Base-by-base conservation (phyloP, 2,329 filamentous ascomycete genomes). In the Cercospora zeae-maydis region DNA sequence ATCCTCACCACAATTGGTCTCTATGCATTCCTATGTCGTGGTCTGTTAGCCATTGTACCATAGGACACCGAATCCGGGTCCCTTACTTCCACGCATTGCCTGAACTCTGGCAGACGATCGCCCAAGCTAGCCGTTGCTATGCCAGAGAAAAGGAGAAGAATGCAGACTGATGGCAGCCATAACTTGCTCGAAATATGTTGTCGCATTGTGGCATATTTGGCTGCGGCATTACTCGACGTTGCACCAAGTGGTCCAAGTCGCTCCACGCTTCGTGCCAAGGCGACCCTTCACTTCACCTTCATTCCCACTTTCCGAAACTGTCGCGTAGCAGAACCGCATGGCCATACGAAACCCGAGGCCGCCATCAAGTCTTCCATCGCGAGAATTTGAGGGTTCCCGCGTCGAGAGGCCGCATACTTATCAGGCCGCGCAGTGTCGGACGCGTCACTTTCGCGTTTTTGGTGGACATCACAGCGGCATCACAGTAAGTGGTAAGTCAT, bases 21-120 rank as follows among this genome's bases (percentile, higher is more conserved):
- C 78, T 74, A 85, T 81, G 81, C 93, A 98, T 70, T 93, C 82
- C 92, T 96, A 63, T 27, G 4, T 21, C 33, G 27, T 21, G 6
- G 31, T 51, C 27, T 27, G 4, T 63, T 34, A 63, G 62, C 62
- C 13, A 11, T 2, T 31, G 4, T 11, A 52, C n/a, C 53, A 7
- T 5, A 31, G 51, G 21, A 24, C 61, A 51, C 27, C 19, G 19
- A 16, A n/a, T 45, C 4, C 4, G 10, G 3, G 13, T 16, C 11
- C 31, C 52, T 62, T 80, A 96, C 93, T 82, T 91, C 79, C 58
- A 98, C 86, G 75, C 95, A 99, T 76, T 92, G 83, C 74, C 83
- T 84, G 76, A 99, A 99, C 72, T 96, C 92, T 16, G 91, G 91
- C 63, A 96, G 81, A 60, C 86, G 84, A 77, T 99, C 95, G 68